Evolutionary conservation across 306 rosid genomes (phyloP), one percentile per base, ranked within the genome.

Genomic region (Crataegus laevigata): DNA sequence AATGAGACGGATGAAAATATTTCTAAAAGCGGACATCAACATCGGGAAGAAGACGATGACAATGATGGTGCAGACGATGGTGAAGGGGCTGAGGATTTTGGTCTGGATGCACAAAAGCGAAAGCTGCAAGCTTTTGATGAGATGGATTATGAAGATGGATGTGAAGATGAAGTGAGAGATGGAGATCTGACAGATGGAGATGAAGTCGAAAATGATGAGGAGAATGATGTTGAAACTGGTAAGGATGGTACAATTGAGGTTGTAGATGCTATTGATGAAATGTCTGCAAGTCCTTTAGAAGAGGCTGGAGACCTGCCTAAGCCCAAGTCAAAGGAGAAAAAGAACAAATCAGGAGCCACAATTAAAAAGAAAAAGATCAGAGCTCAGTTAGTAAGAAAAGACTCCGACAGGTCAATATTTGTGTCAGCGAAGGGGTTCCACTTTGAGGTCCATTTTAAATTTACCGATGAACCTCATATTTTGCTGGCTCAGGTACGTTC

Each of bases 121-220:
- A 92, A 86, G 77, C 88, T 69, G n/a, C 96, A 84, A 82, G 91
- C 69, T 69, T 82, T 43, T 43, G 97, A 90, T 83, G 96, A 92
- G 88, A 80, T 94, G 86, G 99, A 94, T 79, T 92, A 94, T 63
- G 99, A 92, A 50, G 99, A 88, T 74, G 89, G 78, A 83, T 75
- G 82, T 69, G 96, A 86, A 19, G 96, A 78, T 68, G 96, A 87
- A 59, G 74, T 11, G 4, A 74, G 40, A 43, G 90, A 82, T 32
- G 88, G 78, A 47, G 89, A 86, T 73, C 77, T 25, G 11, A 77
- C 88, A 21, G 87, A 81, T 72, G 88, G 78, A 76, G 55, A 68
- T 68, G 84, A 81, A 54, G 77, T 77, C 19, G 90, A 85, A 54
- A 82, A 52, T 72, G 88, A 40, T 15, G 83, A 67, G 67, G 89